Conservation (phyloP, 1,284 basidiomycete genomes). For the Veloboletus limbatus region DNA sequence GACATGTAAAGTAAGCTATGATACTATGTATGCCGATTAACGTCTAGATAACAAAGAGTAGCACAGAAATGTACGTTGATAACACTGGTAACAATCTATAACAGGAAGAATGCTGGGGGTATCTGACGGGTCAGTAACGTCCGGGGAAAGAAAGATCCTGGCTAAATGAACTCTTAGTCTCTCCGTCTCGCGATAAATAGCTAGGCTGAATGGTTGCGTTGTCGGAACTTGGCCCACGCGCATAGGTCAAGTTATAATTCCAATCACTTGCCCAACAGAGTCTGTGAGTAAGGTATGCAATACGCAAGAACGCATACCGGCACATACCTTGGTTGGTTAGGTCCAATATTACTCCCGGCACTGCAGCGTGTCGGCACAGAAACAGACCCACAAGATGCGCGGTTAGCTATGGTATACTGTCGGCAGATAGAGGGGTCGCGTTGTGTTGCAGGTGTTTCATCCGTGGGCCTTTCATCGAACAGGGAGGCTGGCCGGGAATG, state of each 20-base stretch:
- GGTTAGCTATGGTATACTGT: not conserved
- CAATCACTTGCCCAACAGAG: constrained; percentile 25
- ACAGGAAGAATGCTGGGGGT: constrained; percentile 1
- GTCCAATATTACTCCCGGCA: not conserved
- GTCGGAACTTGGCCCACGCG: constrained; percentile 9
- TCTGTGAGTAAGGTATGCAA: constrained; percentile 15
- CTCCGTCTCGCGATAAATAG: constrained; percentile 7
- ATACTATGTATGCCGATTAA: constrained; percentile 7
- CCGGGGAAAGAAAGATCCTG: constrained; percentile 10
- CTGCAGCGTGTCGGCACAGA: constrained; percentile 7
- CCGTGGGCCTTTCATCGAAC: constrained; percentile 7
- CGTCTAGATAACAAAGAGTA: constrained; percentile 6
- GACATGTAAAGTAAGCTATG: constrained; percentile 21
- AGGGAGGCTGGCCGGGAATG: constrained; percentile 15
- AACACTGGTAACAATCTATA: constrained; percentile 1
- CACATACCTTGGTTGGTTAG: constrained; percentile 14
- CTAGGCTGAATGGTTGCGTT: constrained; percentile 1
- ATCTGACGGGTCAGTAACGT: constrained; percentile 9
- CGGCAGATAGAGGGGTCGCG: not conserved
- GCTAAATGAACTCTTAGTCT: constrained; percentile 2
- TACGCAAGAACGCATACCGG: not conserved
- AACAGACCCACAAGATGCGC: constrained; percentile 2
- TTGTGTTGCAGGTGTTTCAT: constrained; percentile 8
- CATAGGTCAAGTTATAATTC: constrained; percentile 10
- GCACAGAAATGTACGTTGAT: not conserved